Evolutionary conservation across 495 filamentous ascomycete species (phyloP).

Genomic region (Durotheca rogersii): DNA sequence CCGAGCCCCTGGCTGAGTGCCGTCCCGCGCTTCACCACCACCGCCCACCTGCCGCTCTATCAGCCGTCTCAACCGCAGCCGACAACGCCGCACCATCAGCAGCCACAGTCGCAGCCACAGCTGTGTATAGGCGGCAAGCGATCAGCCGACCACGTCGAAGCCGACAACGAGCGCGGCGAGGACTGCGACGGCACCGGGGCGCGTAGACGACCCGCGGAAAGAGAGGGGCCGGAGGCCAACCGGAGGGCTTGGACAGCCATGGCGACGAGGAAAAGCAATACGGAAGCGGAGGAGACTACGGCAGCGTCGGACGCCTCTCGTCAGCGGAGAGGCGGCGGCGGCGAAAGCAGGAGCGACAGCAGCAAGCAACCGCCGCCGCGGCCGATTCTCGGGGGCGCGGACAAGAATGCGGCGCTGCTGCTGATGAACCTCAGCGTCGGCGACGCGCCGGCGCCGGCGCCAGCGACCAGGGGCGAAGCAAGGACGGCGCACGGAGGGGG

Average conservation of each 20-base stretch:
- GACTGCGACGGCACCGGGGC: neutral
- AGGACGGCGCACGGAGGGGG: too few species aligned
- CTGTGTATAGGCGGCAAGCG: conserved; percentile 21
- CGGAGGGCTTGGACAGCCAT: conserved; percentile 12
- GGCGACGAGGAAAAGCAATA: neutral
- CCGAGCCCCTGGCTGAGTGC: conserved; percentile 47
- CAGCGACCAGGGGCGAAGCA: conserved; percentile 16
- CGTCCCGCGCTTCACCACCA: conserved; percentile 41
- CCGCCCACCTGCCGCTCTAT: conserved; percentile 23
- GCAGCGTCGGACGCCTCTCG: too few species aligned
- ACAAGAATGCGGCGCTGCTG: conserved; percentile 59
- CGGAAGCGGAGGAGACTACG: too few species aligned
- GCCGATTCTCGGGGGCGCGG: conserved; percentile 29
- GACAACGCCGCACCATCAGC: neutral
- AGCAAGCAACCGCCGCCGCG: conserved; percentile 6
- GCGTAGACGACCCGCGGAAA: neutral
- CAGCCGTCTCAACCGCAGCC: conserved; percentile 2
- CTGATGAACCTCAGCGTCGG: conserved; percentile 57
- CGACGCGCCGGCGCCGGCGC: conserved; percentile 33
- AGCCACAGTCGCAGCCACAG: conserved; percentile 12
- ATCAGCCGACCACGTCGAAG: conserved; percentile 20
- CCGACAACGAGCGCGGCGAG: neutral
- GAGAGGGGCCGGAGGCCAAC: neutral
- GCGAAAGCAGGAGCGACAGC: conserved; percentile 7
- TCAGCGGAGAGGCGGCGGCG: too few species aligned